phyloP scores from a whole-genome alignment of 108 stramenopile species.

The Cylindrotheca fusiformis region DNA sequence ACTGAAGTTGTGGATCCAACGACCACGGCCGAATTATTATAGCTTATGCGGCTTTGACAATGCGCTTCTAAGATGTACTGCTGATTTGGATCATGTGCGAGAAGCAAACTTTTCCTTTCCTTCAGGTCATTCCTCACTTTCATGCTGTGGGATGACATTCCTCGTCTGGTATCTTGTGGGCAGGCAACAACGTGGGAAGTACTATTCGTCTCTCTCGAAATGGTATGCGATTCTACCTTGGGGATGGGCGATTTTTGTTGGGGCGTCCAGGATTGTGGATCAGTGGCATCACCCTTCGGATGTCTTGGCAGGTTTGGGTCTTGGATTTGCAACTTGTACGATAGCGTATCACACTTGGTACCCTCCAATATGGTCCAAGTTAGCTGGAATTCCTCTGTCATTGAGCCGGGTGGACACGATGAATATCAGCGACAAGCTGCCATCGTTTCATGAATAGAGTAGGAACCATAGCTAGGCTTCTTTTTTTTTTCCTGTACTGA shows the following conservation, averaged over 20 bases:
- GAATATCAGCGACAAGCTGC: too few relatives aligned
- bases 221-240: slow-evolving; percentile 16
- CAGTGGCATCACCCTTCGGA: slow-evolving; percentile 87
- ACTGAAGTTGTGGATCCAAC: slow-evolving; percentile 68
- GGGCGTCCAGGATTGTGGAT: slow-evolving; percentile 50
- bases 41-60: slow-evolving; percentile 70
- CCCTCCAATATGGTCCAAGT: slow-evolving; percentile 45
- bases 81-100: slow-evolving; percentile 37
- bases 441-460: too few relatives aligned
- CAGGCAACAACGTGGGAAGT: neutral
- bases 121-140: slow-evolving; percentile 69
- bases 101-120: slow-evolving; percentile 79
- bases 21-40: slow-evolving; percentile 80
- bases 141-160: slow-evolving; percentile 63
- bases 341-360: slow-evolving; percentile 71
- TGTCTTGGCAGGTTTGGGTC: slow-evolving; percentile 63
- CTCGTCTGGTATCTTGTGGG: slow-evolving; percentile 64
- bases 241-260: slow-evolving; percentile 46
- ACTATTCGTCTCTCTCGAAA: neutral
- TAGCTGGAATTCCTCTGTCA: slow-evolving; percentile 54
- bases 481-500: too few relatives aligned
- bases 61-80: slow-evolving; percentile 44
- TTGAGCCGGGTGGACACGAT: slow-evolving; percentile 1
- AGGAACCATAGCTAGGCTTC: too few relatives aligned
- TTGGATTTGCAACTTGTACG: slow-evolving; percentile 51